Percentiles rank a stretch among this genome's conserved stretches.
Evolutionary conservation across 305 asterid species (phyloP).

Genomic region (Striga hermonthica): DNA sequence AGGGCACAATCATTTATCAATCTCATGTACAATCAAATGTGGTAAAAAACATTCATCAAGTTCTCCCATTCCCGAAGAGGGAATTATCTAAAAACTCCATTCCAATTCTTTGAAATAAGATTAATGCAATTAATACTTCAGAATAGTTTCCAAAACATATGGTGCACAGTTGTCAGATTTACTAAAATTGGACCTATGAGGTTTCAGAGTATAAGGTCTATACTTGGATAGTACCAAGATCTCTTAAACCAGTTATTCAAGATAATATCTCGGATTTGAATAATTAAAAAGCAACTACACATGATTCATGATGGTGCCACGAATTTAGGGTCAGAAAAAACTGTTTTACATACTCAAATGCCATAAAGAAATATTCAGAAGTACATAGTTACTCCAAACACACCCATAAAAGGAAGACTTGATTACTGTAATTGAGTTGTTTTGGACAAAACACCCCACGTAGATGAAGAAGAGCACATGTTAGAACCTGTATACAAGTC

Average conservation of each 20-base stretch:
- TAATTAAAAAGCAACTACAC: conserved; percentile 2
- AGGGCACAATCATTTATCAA: neutral
- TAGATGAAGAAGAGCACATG: conserved; percentile 16
- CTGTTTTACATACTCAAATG: neutral
- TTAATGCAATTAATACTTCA: neutral
- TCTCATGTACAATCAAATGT: conserved; percentile 6
- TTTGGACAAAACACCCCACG: conserved; percentile 1
- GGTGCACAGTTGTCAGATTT: neutral
- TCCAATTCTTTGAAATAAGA: conserved; percentile 19
- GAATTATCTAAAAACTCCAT: neutral
- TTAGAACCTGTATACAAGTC: conserved; percentile 88
- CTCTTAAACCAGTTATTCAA: conserved; percentile 7
- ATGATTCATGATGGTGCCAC: neutral
- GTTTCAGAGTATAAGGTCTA: conserved; percentile 14
- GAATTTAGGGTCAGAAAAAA: neutral
- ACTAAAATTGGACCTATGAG: neutral
- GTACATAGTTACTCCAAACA: neutral
- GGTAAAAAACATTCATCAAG: neutral
- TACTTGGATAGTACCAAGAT: conserved; percentile 6
- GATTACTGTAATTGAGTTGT: conserved; percentile 15
- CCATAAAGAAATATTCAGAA: neutral
- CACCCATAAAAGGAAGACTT: conserved; percentile 11
- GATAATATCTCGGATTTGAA: neutral
- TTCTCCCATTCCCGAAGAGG: neutral
- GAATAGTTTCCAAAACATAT: conserved; percentile 2